These are phyloP conservation scores for Mrakia hoshinonis DNA, from an alignment of 768 basidiomycete species.

Conservation along the genomic window DNA sequence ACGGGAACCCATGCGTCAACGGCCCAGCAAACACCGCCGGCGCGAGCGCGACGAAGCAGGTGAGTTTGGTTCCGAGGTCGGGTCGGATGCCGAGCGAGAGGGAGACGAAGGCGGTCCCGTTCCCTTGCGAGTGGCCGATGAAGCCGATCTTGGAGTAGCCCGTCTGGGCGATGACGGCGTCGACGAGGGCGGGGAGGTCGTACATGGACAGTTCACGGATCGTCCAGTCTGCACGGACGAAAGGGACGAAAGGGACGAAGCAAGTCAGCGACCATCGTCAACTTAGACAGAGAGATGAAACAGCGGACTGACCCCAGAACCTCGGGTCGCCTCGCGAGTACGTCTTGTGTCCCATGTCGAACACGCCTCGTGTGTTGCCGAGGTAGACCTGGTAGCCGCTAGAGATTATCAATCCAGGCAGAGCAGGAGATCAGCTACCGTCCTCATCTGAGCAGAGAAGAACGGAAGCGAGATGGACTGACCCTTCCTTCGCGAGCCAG, in stretches of 20 bases:
- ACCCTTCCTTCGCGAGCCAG: conserved; percentile 47
- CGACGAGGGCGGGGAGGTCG: conserved; percentile 48
- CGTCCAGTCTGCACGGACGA: conserved; percentile 44
- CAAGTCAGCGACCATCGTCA: not conserved
- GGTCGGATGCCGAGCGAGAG: conserved; percentile 48
- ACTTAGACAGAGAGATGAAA: not conserved
- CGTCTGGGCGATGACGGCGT: conserved; percentile 34
- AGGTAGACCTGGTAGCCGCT: conserved; percentile 44
- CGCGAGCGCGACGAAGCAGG: conserved; percentile 47
- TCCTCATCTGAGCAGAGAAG: conserved; percentile 31
- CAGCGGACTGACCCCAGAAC: conserved; percentile 45
- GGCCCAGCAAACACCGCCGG: conserved; percentile 50
- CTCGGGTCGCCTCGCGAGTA: conserved; percentile 44
- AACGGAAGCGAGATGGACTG: not conserved
- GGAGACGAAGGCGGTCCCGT: conserved; percentile 47
- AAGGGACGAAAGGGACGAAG: not conserved
- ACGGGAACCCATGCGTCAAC: conserved; percentile 47
- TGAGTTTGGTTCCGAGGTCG: conserved; percentile 44
- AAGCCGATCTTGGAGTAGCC: conserved; percentile 48
- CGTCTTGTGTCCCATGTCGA: conserved; percentile 47
- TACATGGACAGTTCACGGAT: conserved; percentile 48
- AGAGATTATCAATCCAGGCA: not conserved
- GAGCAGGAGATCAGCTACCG: not conserved
- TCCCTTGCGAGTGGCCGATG: conserved; percentile 50
- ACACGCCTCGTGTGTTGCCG: conserved; percentile 46